phyloP scores from a whole-genome alignment of 2,329 filamentous ascomycete species.

The Diaporthe longicolla region DNA sequence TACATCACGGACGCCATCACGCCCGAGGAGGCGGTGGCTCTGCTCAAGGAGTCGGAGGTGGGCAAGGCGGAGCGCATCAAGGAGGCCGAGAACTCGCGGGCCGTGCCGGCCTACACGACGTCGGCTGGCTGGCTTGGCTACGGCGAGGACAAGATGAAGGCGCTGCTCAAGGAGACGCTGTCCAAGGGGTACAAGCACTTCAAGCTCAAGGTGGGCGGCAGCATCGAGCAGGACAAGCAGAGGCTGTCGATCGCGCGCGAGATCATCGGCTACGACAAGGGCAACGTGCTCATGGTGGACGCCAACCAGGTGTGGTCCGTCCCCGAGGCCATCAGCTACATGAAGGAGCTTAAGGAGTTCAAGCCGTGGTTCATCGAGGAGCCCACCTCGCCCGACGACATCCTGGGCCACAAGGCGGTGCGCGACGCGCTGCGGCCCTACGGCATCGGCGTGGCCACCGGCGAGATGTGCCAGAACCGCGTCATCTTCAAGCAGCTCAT shows the following conservation, averaged over 20 bases:
- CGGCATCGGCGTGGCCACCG: slow-evolving; percentile 88
- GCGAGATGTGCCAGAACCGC: slow-evolving; percentile 96
- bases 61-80: slow-evolving; percentile 80
- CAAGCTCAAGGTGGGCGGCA: slow-evolving; percentile 89
- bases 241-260: slow-evolving; percentile 81
- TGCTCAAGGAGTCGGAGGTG: slow-evolving; percentile 75
- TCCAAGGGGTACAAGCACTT: slow-evolving; percentile 85
- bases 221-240: slow-evolving; percentile 78
- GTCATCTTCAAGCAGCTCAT: slow-evolving; percentile 95
- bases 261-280: slow-evolving; percentile 85
- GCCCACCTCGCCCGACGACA: slow-evolving; percentile 90
- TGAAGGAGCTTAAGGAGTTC: slow-evolving; percentile 85
- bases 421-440: slow-evolving; percentile 82
- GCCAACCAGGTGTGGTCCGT: slow-evolving; percentile 95
- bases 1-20: slow-evolving; percentile 97
- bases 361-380: slow-evolving; percentile 97
- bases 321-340: slow-evolving; percentile 88
- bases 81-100: slow-evolving; percentile 80
- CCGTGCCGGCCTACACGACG: slow-evolving; percentile 92
- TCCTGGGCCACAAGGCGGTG: slow-evolving; percentile 89
- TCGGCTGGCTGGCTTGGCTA: slow-evolving; percentile 94
- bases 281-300: slow-evolving; percentile 92
- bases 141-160: slow-evolving; percentile 87
- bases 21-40: slow-evolving; percentile 81
- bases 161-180: slow-evolving; percentile 80